Evolutionary conservation across 805 yeast genomes (phyloP), one percentile per base, ranked within the genome.

Genomic region (Yamadazyma ubonensis): DNA sequence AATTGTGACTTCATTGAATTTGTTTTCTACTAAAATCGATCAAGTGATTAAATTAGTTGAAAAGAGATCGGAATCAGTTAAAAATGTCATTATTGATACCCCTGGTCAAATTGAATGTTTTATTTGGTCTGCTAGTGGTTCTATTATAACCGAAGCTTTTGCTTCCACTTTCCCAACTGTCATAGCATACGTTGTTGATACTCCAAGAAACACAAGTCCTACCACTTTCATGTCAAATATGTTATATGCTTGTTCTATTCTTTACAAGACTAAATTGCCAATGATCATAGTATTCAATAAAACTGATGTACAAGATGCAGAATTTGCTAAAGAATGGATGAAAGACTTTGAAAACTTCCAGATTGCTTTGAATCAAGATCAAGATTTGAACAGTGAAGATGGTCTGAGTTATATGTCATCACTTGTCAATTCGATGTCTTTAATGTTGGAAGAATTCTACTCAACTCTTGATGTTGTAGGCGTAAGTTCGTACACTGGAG

Each of bases 101-200:
- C 99, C 99, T 0, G 99, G 99, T 9, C 99, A 93, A 64, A 93
- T 93, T 46, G 99, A 93, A 63, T 90, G 97, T 67, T 93, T 93
- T 60, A 89, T 93, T 30, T 93, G 99, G 99, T 83, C 95, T 33
- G 99, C 99, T 0, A 86, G 96, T 16, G 99, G 99, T 9, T 78
- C 96, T 16, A 93, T 93, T 46, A 85, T 93, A 43, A 91, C 98
- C 0, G 99, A 93, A 58, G 89, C 97, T 0, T 86, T 93, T 66
- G 99, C 98, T 1, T 84, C 96, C 0, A 80, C 95, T 3, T 87
- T 88, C 59, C 99, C 99, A 12, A 93, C 99, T 0, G 87, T 93
- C 19, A 79, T 93, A 47, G 98, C 98, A 0, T 93, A 93, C 59
- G 83, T 93, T 46, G 93, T 93, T 19, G 99, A 93, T 58, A 93